phyloP scores from a whole-genome alignment of 2,329 filamentous ascomycete species.

The Penicillium sp. region DNA sequence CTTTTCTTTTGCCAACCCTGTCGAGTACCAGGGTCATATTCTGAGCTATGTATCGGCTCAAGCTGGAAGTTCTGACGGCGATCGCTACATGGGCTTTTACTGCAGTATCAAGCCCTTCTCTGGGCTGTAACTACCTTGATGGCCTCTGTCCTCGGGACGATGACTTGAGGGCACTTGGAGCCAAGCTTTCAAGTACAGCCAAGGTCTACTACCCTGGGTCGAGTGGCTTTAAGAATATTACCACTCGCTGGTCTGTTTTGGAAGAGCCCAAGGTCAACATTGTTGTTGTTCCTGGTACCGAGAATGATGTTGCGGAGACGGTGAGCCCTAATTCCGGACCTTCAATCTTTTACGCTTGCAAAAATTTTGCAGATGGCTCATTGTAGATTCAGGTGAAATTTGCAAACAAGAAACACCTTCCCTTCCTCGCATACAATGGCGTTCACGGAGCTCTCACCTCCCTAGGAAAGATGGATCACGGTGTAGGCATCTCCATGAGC shows the following conservation, averaged over 20 bases:
- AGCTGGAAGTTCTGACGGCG: background rate
- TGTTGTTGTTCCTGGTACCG: constrained; percentile 49
- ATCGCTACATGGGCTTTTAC: background rate
- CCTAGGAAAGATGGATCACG: constrained; percentile 49
- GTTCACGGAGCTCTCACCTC: constrained; percentile 53
- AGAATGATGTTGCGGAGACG: constrained; percentile 51
- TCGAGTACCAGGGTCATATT: background rate
- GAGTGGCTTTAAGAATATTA: constrained; percentile 38
- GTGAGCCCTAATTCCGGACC: constrained; percentile 31
- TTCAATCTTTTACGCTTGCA: background rate
- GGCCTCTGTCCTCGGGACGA: constrained; percentile 13
- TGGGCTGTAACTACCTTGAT: background rate
- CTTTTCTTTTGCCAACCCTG: background rate
- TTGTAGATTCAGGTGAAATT: constrained; percentile 42
- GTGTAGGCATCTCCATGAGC: constrained; percentile 52
- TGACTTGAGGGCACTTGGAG: constrained; percentile 18
- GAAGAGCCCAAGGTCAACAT: constrained; percentile 45
- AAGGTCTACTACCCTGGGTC: constrained; percentile 46
- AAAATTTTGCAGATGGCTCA: background rate
- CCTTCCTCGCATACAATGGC: constrained; percentile 55
- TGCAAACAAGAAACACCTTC: constrained; percentile 47
- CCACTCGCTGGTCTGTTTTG: constrained; percentile 49
- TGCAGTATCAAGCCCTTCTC: background rate
- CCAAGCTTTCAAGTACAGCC: constrained; percentile 37
- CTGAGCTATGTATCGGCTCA: background rate